These are phyloP conservation scores for Fibroporia radiculosa DNA, from an alignment of 768 basidiomycete species.

Conservation along the genomic window DNA sequence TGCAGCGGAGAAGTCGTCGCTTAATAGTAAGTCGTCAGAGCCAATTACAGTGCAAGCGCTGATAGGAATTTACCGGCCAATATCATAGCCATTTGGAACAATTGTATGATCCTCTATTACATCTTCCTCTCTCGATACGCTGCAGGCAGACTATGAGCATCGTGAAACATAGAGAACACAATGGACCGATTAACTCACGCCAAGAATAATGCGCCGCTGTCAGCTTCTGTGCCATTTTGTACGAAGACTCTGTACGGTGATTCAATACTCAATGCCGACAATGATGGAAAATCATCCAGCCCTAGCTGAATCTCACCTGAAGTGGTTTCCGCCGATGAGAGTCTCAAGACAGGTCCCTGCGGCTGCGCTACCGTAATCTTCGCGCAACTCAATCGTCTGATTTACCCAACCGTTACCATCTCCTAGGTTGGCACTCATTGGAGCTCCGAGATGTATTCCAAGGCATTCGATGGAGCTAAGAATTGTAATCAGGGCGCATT, in stretches of 20 bases:
- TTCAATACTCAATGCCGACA: neutral
- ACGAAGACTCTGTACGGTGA: conserved; percentile 16
- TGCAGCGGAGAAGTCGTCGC: conserved; percentile 30
- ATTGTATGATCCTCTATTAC: conserved; percentile 18
- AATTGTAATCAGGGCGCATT: conserved; percentile 10
- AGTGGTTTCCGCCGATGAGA: conserved; percentile 38
- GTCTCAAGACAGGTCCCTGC: conserved; percentile 36
- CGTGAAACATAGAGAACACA: neutral
- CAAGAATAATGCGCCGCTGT: conserved; percentile 27
- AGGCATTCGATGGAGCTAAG: conserved; percentile 36
- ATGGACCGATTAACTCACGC: conserved; percentile 21
- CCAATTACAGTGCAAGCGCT: too few species aligned
- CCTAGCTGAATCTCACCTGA: too few species aligned
- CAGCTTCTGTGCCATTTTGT: conserved; percentile 23
- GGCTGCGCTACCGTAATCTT: conserved; percentile 28
- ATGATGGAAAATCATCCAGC: neutral
- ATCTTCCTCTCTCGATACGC: conserved; percentile 20
- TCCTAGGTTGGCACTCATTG: conserved; percentile 38
- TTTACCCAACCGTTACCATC: conserved; percentile 40
- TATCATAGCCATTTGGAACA: conserved; percentile 26
- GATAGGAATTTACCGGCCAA: conserved; percentile 24
- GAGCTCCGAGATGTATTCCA: conserved; percentile 27
- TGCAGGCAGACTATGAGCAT: conserved; percentile 2
- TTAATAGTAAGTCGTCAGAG: too few species aligned
- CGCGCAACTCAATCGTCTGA: conserved; percentile 37